These are phyloP conservation scores for Apodospora peruviana DNA, from an alignment of 495 filamentous ascomycete species.

Conservation along the genomic window DNA sequence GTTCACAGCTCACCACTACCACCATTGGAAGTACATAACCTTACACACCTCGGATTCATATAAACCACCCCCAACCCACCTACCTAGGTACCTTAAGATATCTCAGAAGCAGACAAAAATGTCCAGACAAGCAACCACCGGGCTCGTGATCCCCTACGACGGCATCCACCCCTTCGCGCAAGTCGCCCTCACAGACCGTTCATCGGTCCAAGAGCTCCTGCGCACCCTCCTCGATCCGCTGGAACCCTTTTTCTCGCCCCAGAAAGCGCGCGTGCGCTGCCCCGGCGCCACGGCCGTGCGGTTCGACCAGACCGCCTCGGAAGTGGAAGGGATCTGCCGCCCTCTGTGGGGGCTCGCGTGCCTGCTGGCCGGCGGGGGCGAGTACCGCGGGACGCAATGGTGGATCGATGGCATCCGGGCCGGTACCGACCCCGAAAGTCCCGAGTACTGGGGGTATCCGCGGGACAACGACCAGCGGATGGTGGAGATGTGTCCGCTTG, in stretches of 20 bases:
- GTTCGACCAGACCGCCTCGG: conserved; percentile 70
- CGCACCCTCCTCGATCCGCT: conserved; percentile 57
- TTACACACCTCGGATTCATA: too few species aligned
- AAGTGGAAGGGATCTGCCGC: conserved; percentile 70
- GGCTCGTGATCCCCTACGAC: conserved; percentile 47
- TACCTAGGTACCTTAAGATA: too few species aligned
- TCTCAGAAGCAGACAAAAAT: too few species aligned
- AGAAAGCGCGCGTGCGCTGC: conserved; percentile 50
- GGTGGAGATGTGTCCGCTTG: conserved; percentile 77
- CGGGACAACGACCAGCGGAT: conserved; percentile 74
- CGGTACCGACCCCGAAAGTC: conserved; percentile 58
- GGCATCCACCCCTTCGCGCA: conserved; percentile 44
- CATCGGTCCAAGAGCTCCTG: conserved; percentile 54
- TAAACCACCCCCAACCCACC: too few species aligned
- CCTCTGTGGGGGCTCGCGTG: conserved; percentile 71
- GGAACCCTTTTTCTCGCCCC: conserved; percentile 56
- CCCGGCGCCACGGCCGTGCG: conserved; percentile 61
- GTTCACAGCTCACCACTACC: too few species aligned
- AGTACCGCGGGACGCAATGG: conserved; percentile 55
- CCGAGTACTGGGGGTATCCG: conserved; percentile 70
- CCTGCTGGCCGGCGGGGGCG: conserved; percentile 58
- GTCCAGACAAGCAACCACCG: conserved; percentile 15
- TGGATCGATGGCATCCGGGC: conserved; percentile 64
- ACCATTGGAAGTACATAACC: too few species aligned
- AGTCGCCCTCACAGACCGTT: conserved; percentile 40